These are phyloP conservation scores for Xerocomus brunneocitrinus DNA, from an alignment of 768 basidiomycete genomes.

Conservation along the genomic window DNA sequence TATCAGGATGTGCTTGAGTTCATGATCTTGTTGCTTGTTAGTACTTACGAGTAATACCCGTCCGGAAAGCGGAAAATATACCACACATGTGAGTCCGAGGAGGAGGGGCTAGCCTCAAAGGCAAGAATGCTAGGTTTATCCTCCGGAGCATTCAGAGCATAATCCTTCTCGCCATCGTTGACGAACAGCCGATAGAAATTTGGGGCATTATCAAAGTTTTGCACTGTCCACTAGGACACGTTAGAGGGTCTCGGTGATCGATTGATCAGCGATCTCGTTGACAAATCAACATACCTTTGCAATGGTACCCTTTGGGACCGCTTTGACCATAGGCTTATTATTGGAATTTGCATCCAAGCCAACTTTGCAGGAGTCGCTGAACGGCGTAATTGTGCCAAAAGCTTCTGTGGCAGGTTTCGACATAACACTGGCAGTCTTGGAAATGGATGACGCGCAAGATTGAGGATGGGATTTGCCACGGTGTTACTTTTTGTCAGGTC, in stretches of 20 bases:
- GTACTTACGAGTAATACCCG: conserved; percentile 1
- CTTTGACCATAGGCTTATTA: not conserved
- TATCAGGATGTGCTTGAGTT: not conserved
- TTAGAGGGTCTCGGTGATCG: no score
- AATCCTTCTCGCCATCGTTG: conserved; percentile 7
- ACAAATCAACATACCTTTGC: not conserved
- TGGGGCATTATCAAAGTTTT: conserved; percentile 2
- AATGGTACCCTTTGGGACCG: not conserved
- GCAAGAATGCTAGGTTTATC: not conserved
- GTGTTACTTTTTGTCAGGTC: no score
- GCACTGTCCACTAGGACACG: conserved; percentile 6
- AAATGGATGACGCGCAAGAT: no score
- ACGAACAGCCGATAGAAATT: conserved; percentile 11
- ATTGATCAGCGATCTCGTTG: no score
- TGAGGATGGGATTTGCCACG: no score
- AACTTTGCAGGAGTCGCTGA: not conserved
- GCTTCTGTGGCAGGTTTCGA: not conserved
- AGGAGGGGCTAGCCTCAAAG: not conserved
- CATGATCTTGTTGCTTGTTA: not conserved
- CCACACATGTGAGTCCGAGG: conserved; percentile 9
- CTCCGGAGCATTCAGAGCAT: not conserved
- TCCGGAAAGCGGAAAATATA: conserved; percentile 1
- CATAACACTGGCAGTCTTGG: no score
- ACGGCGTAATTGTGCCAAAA: conserved; percentile 4
- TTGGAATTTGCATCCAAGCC: not conserved